A percentile compares a stretch with the other conserved stretches of the same genome.
Evolutionary conservation across 805 yeast species (phyloP).

Genomic region (Ogataea salicorniae): DNA sequence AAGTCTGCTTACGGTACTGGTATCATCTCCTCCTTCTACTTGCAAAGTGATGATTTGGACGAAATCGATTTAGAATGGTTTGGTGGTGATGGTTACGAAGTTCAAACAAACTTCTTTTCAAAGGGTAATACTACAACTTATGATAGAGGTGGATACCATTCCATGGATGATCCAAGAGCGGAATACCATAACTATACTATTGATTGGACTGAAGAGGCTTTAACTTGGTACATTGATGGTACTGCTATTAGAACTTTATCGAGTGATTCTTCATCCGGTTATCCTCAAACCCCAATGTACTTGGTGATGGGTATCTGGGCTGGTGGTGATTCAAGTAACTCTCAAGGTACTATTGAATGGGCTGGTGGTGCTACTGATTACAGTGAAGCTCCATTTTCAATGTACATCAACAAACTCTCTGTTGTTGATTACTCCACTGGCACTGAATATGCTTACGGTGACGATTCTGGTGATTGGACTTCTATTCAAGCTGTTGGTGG

Average conservation of each 20-base stretch:
- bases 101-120: constrained; percentile 76
- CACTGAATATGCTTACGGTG: constrained; percentile 48
- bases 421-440: constrained; percentile 74
- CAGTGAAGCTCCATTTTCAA: constrained; percentile 59
- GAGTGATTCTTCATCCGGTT: constrained; percentile 56
- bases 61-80: constrained; percentile 88
- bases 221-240: constrained; percentile 75
- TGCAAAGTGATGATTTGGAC: constrained; percentile 81
- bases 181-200: constrained; percentile 72
- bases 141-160: constrained; percentile 73
- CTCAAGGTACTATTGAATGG: constrained; percentile 72
- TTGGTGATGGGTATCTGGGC: constrained; percentile 72
- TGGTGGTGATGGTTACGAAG: constrained; percentile 71
- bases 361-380: constrained; percentile 75
- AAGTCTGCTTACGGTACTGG: constrained; percentile 78
- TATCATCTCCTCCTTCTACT: constrained; percentile 71
- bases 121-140: constrained; percentile 75
- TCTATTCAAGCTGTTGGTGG: constrained; percentile 58
- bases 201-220: constrained; percentile 69
- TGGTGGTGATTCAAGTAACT: constrained; percentile 68
- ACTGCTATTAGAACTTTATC: constrained; percentile 55
- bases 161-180: constrained; percentile 50
- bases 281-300: constrained; percentile 89
- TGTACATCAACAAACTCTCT: constrained; percentile 53
- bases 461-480: constrained; percentile 51